phyloP scores from a whole-genome alignment of 2,329 filamentous ascomycete genomes.

The Claviceps paspali region DNA sequence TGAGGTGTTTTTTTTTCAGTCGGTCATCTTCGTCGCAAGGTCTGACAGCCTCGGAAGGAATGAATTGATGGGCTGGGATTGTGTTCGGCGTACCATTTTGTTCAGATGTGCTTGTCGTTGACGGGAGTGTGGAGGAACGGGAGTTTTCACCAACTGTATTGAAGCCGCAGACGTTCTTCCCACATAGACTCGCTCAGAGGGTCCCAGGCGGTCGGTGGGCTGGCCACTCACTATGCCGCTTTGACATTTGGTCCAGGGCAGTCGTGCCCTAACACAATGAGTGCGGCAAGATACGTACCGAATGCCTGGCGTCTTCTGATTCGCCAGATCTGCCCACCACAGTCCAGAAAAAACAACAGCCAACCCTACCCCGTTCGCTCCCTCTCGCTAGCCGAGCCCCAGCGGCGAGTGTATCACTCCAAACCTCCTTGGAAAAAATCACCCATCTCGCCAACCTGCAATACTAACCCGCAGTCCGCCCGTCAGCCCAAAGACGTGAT shows the following conservation, averaged over 20 bases:
- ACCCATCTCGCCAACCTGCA: constrained; percentile 23
- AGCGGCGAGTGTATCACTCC: constrained; percentile 14
- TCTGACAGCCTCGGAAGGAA: background rate
- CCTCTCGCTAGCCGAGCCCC: constrained; percentile 6
- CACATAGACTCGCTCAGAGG: background rate
- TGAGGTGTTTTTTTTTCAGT: background rate
- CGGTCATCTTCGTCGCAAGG: background rate
- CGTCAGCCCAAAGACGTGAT: constrained; percentile 21
- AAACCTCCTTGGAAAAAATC: constrained; percentile 18
- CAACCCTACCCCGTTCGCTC: constrained; percentile 14
- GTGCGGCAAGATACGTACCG: constrained; percentile 14
- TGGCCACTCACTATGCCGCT: background rate
- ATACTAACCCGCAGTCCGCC: constrained; percentile 22
- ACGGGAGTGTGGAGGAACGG: constrained; percentile 20
- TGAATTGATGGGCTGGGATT: background rate
- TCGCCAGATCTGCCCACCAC: constrained; percentile 20
- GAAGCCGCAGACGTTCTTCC: constrained; percentile 13
- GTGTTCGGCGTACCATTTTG: constrained; percentile 26
- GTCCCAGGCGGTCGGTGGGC: constrained; percentile 5
- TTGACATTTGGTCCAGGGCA: constrained; percentile 19
- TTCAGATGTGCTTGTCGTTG: constrained; percentile 25
- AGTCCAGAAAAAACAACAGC: constrained; percentile 16
- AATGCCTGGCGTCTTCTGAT: constrained; percentile 17
- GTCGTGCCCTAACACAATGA: constrained; percentile 24
- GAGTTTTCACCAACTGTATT: constrained; percentile 14